Evolutionary conservation across 148 eudicot species (phyloP), one percentile per base, ranked within the genome.

Genomic region (Pouteria glomerata): DNA sequence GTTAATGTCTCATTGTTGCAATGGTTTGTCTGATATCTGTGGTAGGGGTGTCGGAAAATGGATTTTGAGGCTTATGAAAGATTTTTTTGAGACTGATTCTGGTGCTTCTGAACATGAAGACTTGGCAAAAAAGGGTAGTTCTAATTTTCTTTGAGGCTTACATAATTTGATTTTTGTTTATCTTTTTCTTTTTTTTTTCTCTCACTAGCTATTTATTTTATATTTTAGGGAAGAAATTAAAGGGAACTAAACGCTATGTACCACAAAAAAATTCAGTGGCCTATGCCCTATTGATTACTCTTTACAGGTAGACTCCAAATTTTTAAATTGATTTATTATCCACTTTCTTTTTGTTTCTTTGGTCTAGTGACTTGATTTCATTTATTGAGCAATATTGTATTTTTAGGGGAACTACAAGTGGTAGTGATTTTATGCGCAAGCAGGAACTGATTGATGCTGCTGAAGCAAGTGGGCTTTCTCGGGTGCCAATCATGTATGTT

Each of bases 401-500:
- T 51, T 35, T 77, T 26, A 95, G 99, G 87, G 92, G 70, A 42
- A 80, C 71, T 59, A 70, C 63, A 60, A 77, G 63, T 72, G 96
- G 92, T 31, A 70, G 41, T 61, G 90, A 89, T 47, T 82, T 70
- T 82, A 89, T 95, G 99, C 87, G 59, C 31, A 95, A 89, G 74
- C 85, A 85, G 76, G 97, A 91, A 70, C 84, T 95, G 59, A 91
- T 95, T 76, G 94, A 89, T 85, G 94, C 90, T 66, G 96, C 99
- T 80, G 99, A 95, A 80, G 89, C 94, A 26, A 95, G 97, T 77
- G 99, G 98, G 51, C 97, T 95, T 61, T 85, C 97, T 71, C 93
- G 96, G 59, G 93, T 73, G 15, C 90, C 98, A 55, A 82, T 95
- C 70, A 80, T 34, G 98, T 91, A 88, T 73, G 92, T 66, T 61